These are phyloP conservation scores for Heliamphora pulchella DNA, from an alignment of 179 eudicot genomes.

Conservation along the genomic window DNA sequence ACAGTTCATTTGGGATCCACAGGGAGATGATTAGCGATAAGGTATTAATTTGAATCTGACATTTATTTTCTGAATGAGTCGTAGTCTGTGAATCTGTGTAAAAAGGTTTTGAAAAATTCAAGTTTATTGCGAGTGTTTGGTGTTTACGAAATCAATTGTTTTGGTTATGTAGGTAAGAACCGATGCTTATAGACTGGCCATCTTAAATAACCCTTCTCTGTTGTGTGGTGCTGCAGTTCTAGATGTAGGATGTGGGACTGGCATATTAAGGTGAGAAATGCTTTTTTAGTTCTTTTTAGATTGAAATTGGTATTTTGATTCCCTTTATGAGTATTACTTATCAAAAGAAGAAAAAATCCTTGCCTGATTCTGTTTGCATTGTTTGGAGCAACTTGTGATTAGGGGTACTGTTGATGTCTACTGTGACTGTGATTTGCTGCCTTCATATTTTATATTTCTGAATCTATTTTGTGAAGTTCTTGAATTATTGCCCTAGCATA, in stretches of 20 bases:
- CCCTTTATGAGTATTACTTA: background rate
- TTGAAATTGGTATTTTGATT: background rate
- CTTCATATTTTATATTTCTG: background rate
- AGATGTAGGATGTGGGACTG: constrained; percentile 97
- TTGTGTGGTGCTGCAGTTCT: constrained; percentile 60
- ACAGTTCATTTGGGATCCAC: constrained; percentile 91
- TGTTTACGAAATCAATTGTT: background rate
- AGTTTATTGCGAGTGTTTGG: background rate
- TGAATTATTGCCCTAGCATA: background rate
- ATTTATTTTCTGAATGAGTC: background rate
- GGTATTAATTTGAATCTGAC: constrained; percentile 32
- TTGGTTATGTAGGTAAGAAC: constrained; percentile 59
- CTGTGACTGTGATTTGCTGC: background rate
- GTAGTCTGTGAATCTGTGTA: background rate
- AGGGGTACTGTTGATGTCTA: background rate
- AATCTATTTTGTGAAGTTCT: background rate
- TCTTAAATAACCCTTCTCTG: constrained; percentile 72
- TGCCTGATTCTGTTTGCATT: background rate
- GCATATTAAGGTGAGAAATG: constrained; percentile 66
- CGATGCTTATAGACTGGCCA: constrained; percentile 80
- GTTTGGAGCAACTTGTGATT: constrained; percentile 8
- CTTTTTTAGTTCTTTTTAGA: background rate
- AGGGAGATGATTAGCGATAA: constrained; percentile 95
- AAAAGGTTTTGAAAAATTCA: constrained; percentile 9
- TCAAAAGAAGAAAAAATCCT: no score